These are phyloP conservation scores for Curvularia sp. DNA, from an alignment of 2,329 filamentous ascomycete species.

Conservation along the genomic window DNA sequence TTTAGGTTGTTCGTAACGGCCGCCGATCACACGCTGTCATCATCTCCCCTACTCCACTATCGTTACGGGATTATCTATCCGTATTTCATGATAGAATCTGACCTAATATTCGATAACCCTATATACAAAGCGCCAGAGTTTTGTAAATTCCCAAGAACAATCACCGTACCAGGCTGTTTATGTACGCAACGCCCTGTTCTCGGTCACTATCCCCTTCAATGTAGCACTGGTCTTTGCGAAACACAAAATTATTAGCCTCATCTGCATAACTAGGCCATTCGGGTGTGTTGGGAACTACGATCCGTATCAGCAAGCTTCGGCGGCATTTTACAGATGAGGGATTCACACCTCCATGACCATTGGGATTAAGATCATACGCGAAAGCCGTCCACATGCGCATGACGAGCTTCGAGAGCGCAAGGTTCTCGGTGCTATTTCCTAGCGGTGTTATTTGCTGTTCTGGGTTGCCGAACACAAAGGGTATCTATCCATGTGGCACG, in stretches of 20 bases:
- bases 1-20: background rate
- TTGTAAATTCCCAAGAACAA: background rate
- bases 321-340: too few relatives aligned
- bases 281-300: constrained; percentile 20
- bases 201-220: constrained; percentile 34
- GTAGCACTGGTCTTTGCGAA: constrained; percentile 37
- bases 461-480: constrained; percentile 41
- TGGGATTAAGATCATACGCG: constrained; percentile 39
- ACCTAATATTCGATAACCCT: background rate
- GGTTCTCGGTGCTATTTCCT: constrained; percentile 32
- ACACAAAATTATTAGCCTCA: constrained; percentile 36
- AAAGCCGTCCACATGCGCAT: constrained; percentile 45
- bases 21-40: background rate
- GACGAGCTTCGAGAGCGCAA: constrained; percentile 32
- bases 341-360: constrained; percentile 35
- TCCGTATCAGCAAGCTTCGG: background rate
- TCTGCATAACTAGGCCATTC: constrained; percentile 33
- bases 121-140: background rate
- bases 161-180: constrained; percentile 34
- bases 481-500: constrained; percentile 26
- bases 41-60: background rate
- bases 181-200: constrained; percentile 31
- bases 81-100: background rate
- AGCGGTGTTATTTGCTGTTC: constrained; percentile 37
- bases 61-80: background rate